Percentiles rank a stretch among this genome's conserved stretches.
phyloP scores from a whole-genome alignment of 352 stramenopile genomes.

The Pythium phragmiticola region DNA sequence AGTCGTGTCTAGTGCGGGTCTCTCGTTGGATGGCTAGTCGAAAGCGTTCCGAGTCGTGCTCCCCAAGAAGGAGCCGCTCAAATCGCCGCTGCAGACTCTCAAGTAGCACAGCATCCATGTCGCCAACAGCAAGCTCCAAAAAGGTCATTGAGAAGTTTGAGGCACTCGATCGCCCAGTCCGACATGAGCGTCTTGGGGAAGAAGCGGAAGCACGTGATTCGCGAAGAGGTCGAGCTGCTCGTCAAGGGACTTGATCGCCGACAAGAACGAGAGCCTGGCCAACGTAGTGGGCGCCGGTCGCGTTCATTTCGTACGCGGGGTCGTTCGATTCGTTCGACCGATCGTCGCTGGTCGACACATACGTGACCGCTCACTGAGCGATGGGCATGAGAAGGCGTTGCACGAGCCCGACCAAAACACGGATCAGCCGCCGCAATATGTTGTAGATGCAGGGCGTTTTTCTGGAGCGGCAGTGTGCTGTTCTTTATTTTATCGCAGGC shows the following conservation, averaged over 20 bases:
- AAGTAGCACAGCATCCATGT: constrained; percentile 89
- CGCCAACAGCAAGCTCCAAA: constrained; percentile 87
- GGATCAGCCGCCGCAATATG: no score
- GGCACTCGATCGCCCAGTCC: constrained; percentile 88
- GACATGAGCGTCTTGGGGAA: constrained; percentile 92
- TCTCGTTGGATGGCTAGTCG: constrained; percentile 91
- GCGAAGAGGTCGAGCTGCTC: constrained; percentile 91
- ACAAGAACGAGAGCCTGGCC: constrained; percentile 85
- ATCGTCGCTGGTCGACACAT: constrained; percentile 79
- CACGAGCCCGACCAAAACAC: no score
- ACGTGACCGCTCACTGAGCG: no score
- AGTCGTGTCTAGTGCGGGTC: no score
- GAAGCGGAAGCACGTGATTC: constrained; percentile 90
- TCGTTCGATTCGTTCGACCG: constrained; percentile 94
- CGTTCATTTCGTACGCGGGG: constrained; percentile 95
- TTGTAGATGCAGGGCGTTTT: no score
- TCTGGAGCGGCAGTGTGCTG: no score
- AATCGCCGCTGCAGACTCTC: constrained; percentile 80
- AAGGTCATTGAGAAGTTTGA: constrained; percentile 93
- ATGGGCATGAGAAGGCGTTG: no score
- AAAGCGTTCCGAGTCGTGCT: constrained; percentile 86
- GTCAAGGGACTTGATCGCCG: constrained; percentile 90
- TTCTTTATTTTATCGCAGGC: no score
- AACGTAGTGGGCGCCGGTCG: constrained; percentile 91
- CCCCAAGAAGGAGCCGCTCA: constrained; percentile 89